These are phyloP conservation scores for Actinomortierella wolfii DNA, from an alignment of 371 early-diverging fungal genomes.

Conservation along the genomic window DNA sequence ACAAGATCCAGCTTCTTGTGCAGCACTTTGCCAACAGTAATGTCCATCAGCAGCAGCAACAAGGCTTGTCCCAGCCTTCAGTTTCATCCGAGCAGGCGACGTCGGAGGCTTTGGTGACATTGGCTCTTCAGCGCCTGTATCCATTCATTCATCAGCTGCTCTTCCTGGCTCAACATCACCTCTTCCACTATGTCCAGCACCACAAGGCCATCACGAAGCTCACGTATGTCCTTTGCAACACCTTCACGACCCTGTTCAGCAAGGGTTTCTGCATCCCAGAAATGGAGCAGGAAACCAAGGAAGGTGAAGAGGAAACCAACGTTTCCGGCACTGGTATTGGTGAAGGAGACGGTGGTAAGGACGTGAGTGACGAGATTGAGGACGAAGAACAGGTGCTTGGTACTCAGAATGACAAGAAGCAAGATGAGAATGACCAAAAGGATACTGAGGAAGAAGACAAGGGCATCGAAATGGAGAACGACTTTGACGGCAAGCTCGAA, in stretches of 20 bases:
- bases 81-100: constrained; percentile 13
- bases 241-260: constrained; percentile 74
- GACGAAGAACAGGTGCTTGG: constrained; percentile 95
- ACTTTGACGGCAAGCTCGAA: constrained; percentile 93
- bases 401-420: constrained; percentile 74
- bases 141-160: constrained; percentile 75
- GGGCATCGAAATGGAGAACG: constrained; percentile 96
- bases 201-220: constrained; percentile 75
- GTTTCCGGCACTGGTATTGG: constrained; percentile 92
- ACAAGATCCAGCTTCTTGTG: constrained; percentile 35
- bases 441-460: constrained; percentile 85
- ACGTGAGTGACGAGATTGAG: constrained; percentile 96
- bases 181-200: constrained; percentile 64
- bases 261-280: constrained; percentile 87
- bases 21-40: constrained; percentile 11
- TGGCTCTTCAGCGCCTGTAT: constrained; percentile 53
- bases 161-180: constrained; percentile 61
- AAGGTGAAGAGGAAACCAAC: constrained; percentile 63
- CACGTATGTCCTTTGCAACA: constrained; percentile 69
- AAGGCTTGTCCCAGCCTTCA: background rate
- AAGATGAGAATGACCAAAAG: constrained; percentile 59
- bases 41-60: background rate
- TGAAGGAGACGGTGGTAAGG: constrained; percentile 93
- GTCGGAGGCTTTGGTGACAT: constrained; percentile 34
- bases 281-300: constrained; percentile 65